These are phyloP conservation scores for Argentina anserina DNA, from an alignment of 306 rosid genomes.

Conservation along the genomic window DNA sequence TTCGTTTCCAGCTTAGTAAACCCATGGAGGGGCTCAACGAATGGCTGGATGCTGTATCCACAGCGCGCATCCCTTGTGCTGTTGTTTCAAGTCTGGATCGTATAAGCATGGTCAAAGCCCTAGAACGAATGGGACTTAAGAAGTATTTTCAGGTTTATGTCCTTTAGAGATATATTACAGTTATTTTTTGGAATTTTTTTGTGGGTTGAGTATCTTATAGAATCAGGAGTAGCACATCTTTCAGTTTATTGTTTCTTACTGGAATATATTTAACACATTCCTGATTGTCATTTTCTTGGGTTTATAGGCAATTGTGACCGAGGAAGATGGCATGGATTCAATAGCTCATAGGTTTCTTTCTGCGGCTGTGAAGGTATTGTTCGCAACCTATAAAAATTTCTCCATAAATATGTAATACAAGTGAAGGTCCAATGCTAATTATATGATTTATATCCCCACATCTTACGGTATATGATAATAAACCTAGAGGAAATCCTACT, in stretches of 20 bases:
- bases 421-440: not conserved
- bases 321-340: slow-evolving; percentile 98
- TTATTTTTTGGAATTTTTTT: no score
- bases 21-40: slow-evolving; percentile 82
- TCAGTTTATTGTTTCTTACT: slow-evolving; percentile 1
- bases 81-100: slow-evolving; percentile 92
- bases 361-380: slow-evolving; percentile 84
- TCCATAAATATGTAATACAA: not conserved
- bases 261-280: not conserved
- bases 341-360: slow-evolving; percentile 98
- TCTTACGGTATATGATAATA: not conserved
- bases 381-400: not conserved
- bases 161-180: no score
- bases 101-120: slow-evolving; percentile 62
- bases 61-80: slow-evolving; percentile 92
- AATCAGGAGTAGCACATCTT: slow-evolving; percentile 2
- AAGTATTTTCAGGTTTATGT: slow-evolving; percentile 86
- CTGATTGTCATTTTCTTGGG: slow-evolving; percentile 28
- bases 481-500: not conserved
- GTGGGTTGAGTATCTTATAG: slow-evolving; percentile 8
- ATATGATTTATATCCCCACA: not conserved
- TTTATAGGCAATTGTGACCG: slow-evolving; percentile 80
- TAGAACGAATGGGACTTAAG: slow-evolving; percentile 67
- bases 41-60: slow-evolving; percentile 89
- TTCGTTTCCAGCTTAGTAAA: slow-evolving; percentile 50